phyloP scores from a whole-genome alignment of 2,329 filamentous ascomycete species.

The Amylocarpus encephaloides region DNA sequence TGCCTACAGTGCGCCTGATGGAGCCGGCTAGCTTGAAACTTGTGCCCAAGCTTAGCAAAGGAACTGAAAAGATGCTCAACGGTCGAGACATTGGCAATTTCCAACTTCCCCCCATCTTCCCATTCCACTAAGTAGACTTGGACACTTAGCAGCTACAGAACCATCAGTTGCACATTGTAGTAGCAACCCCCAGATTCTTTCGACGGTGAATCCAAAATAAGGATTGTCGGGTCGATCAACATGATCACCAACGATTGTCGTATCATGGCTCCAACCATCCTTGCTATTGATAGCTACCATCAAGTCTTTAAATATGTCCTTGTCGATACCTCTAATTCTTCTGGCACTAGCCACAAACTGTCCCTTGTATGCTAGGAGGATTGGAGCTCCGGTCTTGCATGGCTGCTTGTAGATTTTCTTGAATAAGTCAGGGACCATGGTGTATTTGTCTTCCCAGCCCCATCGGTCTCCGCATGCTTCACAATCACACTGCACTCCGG shows the following conservation, averaged over 20 bases:
- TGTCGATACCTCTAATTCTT: conserved; percentile 35
- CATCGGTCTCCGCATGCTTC: conserved; percentile 36
- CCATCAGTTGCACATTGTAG: conserved; percentile 42
- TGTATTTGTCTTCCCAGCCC: conserved; percentile 35
- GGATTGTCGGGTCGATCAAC: conserved; percentile 22
- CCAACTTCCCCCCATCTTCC: conserved; percentile 36
- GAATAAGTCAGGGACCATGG: conserved; percentile 33
- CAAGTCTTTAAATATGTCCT: conserved; percentile 19
- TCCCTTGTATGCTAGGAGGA: conserved; percentile 40
- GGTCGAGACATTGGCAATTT: conserved; percentile 28
- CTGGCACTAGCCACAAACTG: conserved; percentile 41
- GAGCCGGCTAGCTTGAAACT: no score
- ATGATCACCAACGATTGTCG: conserved; percentile 4
- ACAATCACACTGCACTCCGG: conserved; percentile 34
- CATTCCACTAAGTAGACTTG: conserved; percentile 74
- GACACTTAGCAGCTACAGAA: conserved; percentile 73
- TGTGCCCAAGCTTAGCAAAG: no score
- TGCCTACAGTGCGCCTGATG: no score
- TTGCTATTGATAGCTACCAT: conserved; percentile 19
- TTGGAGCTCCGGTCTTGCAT: conserved; percentile 23
- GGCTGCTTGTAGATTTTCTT: conserved; percentile 24
- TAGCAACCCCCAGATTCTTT: conserved; percentile 26
- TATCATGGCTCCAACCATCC: conserved; percentile 22
- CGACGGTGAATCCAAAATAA: conserved; percentile 26
- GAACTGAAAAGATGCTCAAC: neutral